Base-by-base conservation (phyloP, 2,329 filamentous ascomycete species). In the Fusarium sp. region DNA sequence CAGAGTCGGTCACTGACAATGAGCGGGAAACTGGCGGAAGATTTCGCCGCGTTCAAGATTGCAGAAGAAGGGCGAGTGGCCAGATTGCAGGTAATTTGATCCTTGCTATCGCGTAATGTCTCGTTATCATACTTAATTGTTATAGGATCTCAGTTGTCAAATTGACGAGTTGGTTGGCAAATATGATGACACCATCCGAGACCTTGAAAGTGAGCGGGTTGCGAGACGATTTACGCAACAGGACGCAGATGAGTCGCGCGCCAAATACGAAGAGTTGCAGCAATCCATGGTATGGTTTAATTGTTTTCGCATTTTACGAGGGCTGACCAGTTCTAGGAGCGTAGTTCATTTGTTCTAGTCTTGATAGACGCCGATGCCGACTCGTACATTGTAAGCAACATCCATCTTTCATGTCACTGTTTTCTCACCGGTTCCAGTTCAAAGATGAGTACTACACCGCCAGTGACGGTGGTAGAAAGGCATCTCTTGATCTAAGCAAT, bases 81-180 rank as follows among this genome's bases (percentile, higher is more conserved):
- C 1, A 12, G 20, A 2, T 43, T 43, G 12, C 40, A 43, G n/a
- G 40, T 43, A 43, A 40, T 4, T 22, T 15, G n/a, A 43, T 12
- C 15, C 22, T 10, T 22, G 7, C 20, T 20, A 4, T 3, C 4
- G 7, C 12, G 4, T n/a, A 3, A 22, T 41, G 4, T 5, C 3
- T 22, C 5, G 1, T 12, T 13, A 41, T 6, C n/a, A 13, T 41
- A 9, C 40, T 43, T 6, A 43, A 43, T 12, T 9, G 1, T 22
- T 3, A 43, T 9, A 43, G 40, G 8, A 43, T 9, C 20, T 43
- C 0, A 22, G 40, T 22, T 13, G 12, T 43, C 40, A 15, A 43
- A n/a, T 22, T 5, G 15, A 43, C 1, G 40, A 43, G 0, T 15
- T 43, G 40, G 40, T 22, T 43, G 7, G n/a, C 1, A 43, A 20